phyloP scores from a whole-genome alignment of 495 filamentous ascomycete genomes.

The Evernia prunastri region DNA sequence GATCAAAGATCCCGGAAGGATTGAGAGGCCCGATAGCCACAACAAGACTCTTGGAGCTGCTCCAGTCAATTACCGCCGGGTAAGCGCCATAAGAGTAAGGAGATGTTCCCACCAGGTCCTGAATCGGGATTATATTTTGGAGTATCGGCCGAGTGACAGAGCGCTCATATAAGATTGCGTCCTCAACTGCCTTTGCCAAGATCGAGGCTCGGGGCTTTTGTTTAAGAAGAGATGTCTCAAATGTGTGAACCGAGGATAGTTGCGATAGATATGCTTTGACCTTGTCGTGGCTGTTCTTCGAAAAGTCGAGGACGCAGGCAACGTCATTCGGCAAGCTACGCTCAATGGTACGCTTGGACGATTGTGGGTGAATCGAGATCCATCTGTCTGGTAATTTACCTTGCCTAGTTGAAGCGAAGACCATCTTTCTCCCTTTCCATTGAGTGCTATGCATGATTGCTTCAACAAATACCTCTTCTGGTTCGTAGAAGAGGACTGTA shows the following conservation, averaged over 20 bases:
- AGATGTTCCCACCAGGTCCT: not conserved
- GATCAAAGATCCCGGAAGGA: not conserved
- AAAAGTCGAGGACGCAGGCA: not conserved
- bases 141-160: not conserved
- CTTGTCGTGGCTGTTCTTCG: not conserved
- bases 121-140: not conserved
- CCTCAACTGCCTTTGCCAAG: not conserved
- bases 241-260: not conserved
- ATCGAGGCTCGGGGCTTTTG: not conserved
- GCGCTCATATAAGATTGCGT: not conserved
- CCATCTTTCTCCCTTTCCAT: not conserved
- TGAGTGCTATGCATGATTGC: constrained; percentile 19
- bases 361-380: not conserved
- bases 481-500: not conserved
- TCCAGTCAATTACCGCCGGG: not conserved
- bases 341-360: not conserved
- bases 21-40: not conserved
- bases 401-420: not conserved
- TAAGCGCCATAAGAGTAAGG: not conserved
- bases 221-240: not conserved
- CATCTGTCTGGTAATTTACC: not conserved
- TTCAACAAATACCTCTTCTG: not conserved
- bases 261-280: not conserved
- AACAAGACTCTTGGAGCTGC: not conserved
- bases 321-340: not conserved